Percentiles rank a stretch among this genome's conserved stretches.
phyloP scores from a whole-genome alignment of 2,329 filamentous ascomycete genomes.

The Lachnellula hyalina region DNA sequence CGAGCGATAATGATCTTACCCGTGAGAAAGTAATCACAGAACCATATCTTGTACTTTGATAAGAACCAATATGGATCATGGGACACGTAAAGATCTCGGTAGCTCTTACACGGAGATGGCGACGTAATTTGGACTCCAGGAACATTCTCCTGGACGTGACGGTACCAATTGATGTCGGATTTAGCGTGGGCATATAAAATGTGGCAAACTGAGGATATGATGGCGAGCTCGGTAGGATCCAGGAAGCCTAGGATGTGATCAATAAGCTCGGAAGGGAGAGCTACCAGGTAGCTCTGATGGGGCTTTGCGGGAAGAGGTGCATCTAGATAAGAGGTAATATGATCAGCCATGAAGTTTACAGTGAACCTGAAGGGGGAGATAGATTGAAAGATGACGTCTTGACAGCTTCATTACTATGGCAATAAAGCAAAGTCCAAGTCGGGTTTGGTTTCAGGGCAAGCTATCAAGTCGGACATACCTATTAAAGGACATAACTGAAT shows the following conservation, averaged over 20 bases:
- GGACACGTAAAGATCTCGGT: conserved; percentile 64
- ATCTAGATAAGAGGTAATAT: not conserved
- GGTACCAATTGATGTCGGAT: conserved; percentile 68
- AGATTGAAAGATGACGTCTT: not conserved
- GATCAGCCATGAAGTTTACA: conserved; percentile 2
- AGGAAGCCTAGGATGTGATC: conserved; percentile 66
- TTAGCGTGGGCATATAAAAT: conserved; percentile 52
- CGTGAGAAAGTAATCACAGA: conserved; percentile 66
- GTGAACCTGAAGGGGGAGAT: not conserved
- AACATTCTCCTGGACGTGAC: conserved; percentile 62
- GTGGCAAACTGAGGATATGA: conserved; percentile 56
- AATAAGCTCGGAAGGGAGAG: conserved; percentile 70
- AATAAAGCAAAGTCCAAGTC: no score
- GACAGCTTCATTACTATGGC: no score
- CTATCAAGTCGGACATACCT: not conserved
- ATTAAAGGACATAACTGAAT: not conserved
- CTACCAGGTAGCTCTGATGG: conserved; percentile 35
- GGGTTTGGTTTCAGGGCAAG: no score
- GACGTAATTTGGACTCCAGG: conserved; percentile 48
- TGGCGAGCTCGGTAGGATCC: conserved; percentile 56
- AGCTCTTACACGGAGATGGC: conserved; percentile 56
- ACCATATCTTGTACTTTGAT: conserved; percentile 76
- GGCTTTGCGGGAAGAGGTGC: not conserved
- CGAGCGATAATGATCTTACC: conserved; percentile 73
- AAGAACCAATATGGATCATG: conserved; percentile 86